Evolutionary conservation across 441 rosid species (phyloP).

Genomic region (Arabidopsis lyrata): DNA sequence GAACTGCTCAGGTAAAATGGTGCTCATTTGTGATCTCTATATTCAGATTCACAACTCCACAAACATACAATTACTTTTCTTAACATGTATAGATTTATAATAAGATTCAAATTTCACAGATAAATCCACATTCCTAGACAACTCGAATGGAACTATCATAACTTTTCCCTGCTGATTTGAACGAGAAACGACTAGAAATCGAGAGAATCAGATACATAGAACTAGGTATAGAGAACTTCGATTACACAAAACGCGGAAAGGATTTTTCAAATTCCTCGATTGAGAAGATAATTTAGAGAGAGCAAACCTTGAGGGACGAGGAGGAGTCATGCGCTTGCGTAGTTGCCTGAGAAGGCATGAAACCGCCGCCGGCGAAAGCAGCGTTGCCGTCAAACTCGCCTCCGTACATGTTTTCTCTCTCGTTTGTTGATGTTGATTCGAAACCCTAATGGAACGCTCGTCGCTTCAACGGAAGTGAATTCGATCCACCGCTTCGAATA

Average conservation of each 20-base stretch:
- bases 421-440: conserved; percentile 7
- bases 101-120: conserved; percentile 6
- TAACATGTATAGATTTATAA: background rate
- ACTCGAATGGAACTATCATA: background rate
- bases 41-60: conserved; percentile 14
- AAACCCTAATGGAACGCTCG: conserved; percentile 35
- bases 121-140: background rate
- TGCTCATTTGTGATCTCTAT: conserved; percentile 8
- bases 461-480: conserved; percentile 29
- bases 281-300: conserved; percentile 21
- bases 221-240: background rate
- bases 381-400: conserved; percentile 81
- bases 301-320: conserved; percentile 57
- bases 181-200: conserved; percentile 28
- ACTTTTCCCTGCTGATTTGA: background rate
- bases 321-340: conserved; percentile 58
- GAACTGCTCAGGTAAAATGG: conserved; percentile 12
- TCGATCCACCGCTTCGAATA: background rate
- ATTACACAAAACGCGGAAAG: conserved; percentile 13
- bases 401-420: conserved; percentile 35
- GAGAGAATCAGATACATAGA: conserved; percentile 13
- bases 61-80: background rate
- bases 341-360: conserved; percentile 79
- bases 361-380: conserved; percentile 92
- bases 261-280: background rate